A percentile compares a stretch with the other conserved stretches of the same genome.
Conservation (phyloP, 2,329 filamentous ascomycete species). For the Pezizomycotina sp. region DNA sequence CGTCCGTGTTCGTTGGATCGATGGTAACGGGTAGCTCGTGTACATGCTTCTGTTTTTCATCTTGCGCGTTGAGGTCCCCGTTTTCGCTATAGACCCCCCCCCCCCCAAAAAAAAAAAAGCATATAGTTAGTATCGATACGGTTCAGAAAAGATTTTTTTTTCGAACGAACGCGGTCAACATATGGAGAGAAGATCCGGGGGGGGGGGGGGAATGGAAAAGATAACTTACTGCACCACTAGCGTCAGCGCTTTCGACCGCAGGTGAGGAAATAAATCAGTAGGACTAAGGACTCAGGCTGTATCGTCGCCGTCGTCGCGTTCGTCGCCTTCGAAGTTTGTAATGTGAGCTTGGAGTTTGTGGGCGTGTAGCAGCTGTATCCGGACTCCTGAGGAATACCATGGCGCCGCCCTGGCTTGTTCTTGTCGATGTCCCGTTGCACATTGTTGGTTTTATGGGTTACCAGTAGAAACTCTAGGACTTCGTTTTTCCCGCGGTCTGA, state of each 20-base stretch:
- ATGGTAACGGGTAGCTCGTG: constrained; percentile 9
- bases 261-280: no score
- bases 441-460: no score
- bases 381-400: constrained; percentile 10
- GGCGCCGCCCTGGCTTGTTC: constrained; percentile 13
- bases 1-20: not conserved
- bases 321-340: constrained; percentile 9
- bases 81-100: constrained; percentile 14
- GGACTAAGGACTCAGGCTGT: constrained; percentile 3
- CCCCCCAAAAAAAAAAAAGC: no score
- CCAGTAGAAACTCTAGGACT: no score
- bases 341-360: constrained; percentile 17
- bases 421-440: constrained; percentile 13
- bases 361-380: constrained; percentile 2
- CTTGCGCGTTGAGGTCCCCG: constrained; percentile 7
- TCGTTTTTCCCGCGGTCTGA: no score
- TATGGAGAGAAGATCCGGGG: no score
- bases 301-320: constrained; percentile 10
- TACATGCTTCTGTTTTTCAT: not conserved
- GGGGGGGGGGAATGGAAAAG: no score
- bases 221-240: no score
- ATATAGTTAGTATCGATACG: no score
- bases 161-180: no score
- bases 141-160: not conserved
- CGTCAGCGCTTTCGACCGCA: no score